Evolutionary conservation across 73 alveolate genomes (phyloP), one percentile per base, ranked within the genome.

Genomic region (Tetrahymena thermophila): DNA sequence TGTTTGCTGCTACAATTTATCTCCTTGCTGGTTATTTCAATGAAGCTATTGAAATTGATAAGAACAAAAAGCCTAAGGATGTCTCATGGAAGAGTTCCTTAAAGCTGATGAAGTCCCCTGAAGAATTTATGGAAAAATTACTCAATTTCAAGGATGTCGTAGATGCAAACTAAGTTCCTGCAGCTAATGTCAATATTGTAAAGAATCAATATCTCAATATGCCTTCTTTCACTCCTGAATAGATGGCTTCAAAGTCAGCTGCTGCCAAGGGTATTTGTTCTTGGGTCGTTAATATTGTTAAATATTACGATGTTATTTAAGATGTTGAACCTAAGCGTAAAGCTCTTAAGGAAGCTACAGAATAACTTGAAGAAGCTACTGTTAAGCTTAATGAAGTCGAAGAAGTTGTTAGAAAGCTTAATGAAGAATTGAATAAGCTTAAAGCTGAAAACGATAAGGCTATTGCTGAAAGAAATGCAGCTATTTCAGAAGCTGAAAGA

Each of bases 241-340:
- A 93, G 34, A 98, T 98, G 96, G 96, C 95, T 95, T 55, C 89
- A 43, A 98, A 98, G 55, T 98, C 99, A 56, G 83, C 97, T 31
- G 98, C 99, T 50, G 99, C 99, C 85, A 98, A 96, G 55, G 99
- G 99, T 44, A 96, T 98, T 43, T 98, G 99, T 96, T 99, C 97
- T 56, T 98, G 99, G 99, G 99, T 98, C 94, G 96, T 97, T 94
- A 98, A 98, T 96, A 98, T 98, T 97, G 97, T 98, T 95, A 96
- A 96, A 97, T 99, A 99, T 98, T 99, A 98, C 96, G 99, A 99
- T 96, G 99, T 99, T 94, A 99, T 99, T 94, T 97, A 97, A 94
- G 97, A 98, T n/a, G 99, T 99, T 84, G 99, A 99, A 96, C 99
- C 99, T 34, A 99, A 99, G 98, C 98, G 99, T 42, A 96, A 98